These are phyloP conservation scores for Aspergillaceae sp. DNA, from an alignment of 2,329 filamentous ascomycete genomes.

Conservation along the genomic window DNA sequence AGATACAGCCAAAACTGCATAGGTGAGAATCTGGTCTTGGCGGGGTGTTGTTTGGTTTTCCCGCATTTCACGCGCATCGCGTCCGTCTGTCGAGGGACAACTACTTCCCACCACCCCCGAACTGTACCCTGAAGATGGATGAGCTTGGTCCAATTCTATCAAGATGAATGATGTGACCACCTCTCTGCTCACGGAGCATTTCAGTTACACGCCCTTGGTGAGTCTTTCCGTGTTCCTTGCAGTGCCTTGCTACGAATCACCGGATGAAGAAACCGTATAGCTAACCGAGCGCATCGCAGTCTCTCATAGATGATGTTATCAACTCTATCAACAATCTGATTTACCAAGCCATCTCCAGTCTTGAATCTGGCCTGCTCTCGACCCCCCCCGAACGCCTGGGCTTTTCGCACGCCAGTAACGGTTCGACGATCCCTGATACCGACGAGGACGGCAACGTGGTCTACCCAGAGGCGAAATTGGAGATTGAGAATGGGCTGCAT, in stretches of 20 bases:
- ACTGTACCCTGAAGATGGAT: slow-evolving; percentile 4
- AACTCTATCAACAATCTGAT: slow-evolving; percentile 92
- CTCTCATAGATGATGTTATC: slow-evolving; percentile 94
- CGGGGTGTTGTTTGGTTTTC: background rate
- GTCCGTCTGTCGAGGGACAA: slow-evolving; percentile 3
- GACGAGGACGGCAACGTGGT: slow-evolving; percentile 40
- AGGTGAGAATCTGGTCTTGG: too few relatives aligned
- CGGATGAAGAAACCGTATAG: background rate
- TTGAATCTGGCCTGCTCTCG: slow-evolving; percentile 71
- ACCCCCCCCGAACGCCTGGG: slow-evolving; percentile 69
- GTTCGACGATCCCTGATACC: slow-evolving; percentile 38
- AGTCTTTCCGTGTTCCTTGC: slow-evolving; percentile 25
- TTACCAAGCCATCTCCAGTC: slow-evolving; percentile 77
- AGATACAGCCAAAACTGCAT: too few relatives aligned
- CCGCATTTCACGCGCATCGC: slow-evolving; percentile 11
- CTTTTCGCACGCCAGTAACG: slow-evolving; percentile 52
- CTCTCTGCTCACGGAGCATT: slow-evolving; percentile 82
- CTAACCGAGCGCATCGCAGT: slow-evolving; percentile 42
- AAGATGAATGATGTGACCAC: slow-evolving; percentile 38
- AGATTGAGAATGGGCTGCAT: slow-evolving; percentile 83
- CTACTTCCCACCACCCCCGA: background rate
- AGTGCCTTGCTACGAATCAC: background rate
- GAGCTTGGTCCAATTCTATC: slow-evolving; percentile 6
- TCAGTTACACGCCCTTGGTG: slow-evolving; percentile 88
- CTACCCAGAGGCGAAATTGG: slow-evolving; percentile 48